phyloP scores from a whole-genome alignment of 2,329 filamentous ascomycete species.

The Elsinoe perseae region DNA sequence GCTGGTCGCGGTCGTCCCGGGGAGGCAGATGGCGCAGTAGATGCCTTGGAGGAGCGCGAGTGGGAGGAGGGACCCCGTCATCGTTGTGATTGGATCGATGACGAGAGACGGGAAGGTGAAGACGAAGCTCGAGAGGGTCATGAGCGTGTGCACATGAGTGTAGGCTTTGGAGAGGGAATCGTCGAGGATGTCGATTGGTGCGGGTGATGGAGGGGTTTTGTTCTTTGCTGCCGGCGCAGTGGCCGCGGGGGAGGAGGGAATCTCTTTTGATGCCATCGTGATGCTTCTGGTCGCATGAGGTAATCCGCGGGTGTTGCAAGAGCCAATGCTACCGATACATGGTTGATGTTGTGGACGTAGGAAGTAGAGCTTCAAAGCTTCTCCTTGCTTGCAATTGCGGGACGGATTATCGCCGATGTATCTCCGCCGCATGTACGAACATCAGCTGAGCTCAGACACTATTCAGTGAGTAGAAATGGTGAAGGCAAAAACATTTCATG shows the following conservation, averaged over 20 bases:
- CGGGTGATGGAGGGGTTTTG: slow-evolving; percentile 17
- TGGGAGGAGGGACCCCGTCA: slow-evolving; percentile 54
- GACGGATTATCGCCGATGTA: not conserved
- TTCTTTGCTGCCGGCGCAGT: slow-evolving; percentile 2
- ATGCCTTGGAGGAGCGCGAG: slow-evolving; percentile 56
- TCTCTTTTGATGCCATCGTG: slow-evolving; percentile 14
- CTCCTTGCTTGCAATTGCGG: not conserved
- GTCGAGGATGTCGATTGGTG: slow-evolving; percentile 27
- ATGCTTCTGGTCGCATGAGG: not conserved
- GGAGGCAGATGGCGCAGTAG: slow-evolving; percentile 53
- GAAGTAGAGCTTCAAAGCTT: not conserved
- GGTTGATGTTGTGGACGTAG: not conserved
- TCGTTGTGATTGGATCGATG: slow-evolving; percentile 57
- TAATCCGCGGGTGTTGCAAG: not conserved
- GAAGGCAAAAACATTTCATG: not conserved
- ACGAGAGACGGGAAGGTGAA: slow-evolving; percentile 61
- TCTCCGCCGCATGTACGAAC: not conserved
- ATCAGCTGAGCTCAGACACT: too few relatives aligned
- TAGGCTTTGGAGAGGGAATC: slow-evolving; percentile 34
- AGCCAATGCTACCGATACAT: slow-evolving; percentile 5
- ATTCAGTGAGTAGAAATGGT: too few relatives aligned
- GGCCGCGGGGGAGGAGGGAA: not conserved
- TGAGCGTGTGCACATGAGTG: slow-evolving; percentile 58
- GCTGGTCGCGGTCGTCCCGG: slow-evolving; percentile 36
- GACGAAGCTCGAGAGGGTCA: slow-evolving; percentile 58